These are phyloP conservation scores for Penicillium subrubescens DNA, from an alignment of 495 filamentous ascomycete genomes.

Conservation along the genomic window DNA sequence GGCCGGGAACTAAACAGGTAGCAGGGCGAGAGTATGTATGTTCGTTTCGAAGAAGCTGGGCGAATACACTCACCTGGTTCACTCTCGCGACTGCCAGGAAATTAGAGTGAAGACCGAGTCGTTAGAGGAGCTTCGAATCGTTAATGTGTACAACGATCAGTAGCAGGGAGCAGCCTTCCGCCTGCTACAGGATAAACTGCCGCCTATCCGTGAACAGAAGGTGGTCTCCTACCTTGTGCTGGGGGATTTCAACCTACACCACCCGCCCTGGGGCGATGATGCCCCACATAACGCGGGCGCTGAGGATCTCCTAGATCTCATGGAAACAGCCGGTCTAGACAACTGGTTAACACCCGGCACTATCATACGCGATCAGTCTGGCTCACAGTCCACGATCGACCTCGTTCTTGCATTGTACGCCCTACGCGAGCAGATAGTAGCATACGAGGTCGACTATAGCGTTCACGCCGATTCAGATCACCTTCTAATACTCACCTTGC, in stretches of 20 bases:
- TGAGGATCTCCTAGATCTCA: slow-evolving; percentile 4
- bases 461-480: slow-evolving; percentile 15
- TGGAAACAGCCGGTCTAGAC: neutral
- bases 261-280: neutral
- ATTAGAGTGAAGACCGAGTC: neutral
- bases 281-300: neutral
- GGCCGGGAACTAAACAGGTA: neutral
- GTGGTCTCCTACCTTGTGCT: neutral
- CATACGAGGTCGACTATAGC: neutral
- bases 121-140: slow-evolving; percentile 1
- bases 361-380: neutral
- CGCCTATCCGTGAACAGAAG: neutral
- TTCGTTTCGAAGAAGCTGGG: neutral
- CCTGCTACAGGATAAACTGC: neutral
- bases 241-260: too few relatives aligned
- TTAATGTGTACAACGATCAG: slow-evolving; percentile 10
- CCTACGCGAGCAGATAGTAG: neutral
- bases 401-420: neutral
- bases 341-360: neutral
- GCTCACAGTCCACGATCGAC: neutral
- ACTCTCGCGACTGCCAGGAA: neutral
- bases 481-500: neutral
- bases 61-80: neutral
- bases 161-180: neutral
- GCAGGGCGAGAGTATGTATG: neutral